Evolutionary conservation across 768 basidiomycete genomes (phyloP), one percentile per base, ranked within the genome.

Genomic region (Amanita muscaria): DNA sequence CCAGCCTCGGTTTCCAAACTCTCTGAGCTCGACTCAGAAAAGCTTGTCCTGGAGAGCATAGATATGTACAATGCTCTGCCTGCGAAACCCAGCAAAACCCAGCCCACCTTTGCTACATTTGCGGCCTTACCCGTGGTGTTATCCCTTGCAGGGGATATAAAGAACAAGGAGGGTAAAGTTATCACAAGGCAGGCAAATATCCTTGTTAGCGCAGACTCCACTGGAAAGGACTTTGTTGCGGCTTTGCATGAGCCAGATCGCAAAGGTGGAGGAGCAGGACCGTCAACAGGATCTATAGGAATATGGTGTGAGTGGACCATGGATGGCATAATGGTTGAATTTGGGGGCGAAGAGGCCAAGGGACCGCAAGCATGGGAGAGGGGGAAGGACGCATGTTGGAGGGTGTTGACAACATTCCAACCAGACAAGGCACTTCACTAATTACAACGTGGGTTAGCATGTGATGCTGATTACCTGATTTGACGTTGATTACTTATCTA

Each of bases 251-350:
- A 97, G 62, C 93, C 93, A 5, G 77, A 77, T 56, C 72, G 88
- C 49, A 98, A 96, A 59, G 93, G 93, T 5, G 91, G 92, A 16
- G 92, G 93, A 1, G 68, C 79, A 7, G 88, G 88, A 1, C 88
- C 88, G 10, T 83, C 82, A 16, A 77, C 79, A 2, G 86, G 87
- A 30, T 88, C 84, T 24, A 86, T 94, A 52, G 83, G 82, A 22
- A 89, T 94, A 52, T 96, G 90, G 88, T 86, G 90, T 51, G 90
- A 96, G 62, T 96, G 91, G 92, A 71, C 78, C 21, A 73, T 67
- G 53, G 74, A 82, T 49, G 88, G 88, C 2, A 58, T 91, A 27
- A 88, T 91, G 86, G 74, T 88, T 10, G 88, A 91, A 55, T 88
- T 88, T 58, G 87, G 84, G 0, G 88, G 86, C 1, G 74, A 76